Base-by-base conservation (phyloP, 805 yeast genomes). In the Ogataea degrootiae region DNA sequence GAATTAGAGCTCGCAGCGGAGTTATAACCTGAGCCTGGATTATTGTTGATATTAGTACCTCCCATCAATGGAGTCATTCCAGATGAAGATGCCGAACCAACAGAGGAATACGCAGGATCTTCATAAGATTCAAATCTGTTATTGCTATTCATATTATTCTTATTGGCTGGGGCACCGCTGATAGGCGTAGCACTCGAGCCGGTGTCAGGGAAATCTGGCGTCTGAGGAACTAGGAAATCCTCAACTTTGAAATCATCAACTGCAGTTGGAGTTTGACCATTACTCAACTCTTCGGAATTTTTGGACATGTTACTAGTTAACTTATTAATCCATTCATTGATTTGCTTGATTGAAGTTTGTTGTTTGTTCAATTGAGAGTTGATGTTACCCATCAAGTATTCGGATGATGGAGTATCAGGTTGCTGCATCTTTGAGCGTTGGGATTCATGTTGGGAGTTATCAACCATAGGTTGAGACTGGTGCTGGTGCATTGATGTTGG, bases 251-350 rank as follows among this genome's bases (percentile, higher is more conserved):
- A 60, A 16, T 66, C 71, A 37, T 67, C 71, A 37, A 55, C 55
- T 44, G 55, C 48, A 5, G 38, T 38, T 34, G 61, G 56, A 1
- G 61, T 37, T 26, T 46, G 43, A 22, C 47, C 53, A 17, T 44
- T 35, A 41, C 45, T 49, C 11, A 45, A 12, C 3, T 54, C 55
- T 23, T 58, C 63, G 37, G 44, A 36, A 6, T 37, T 40, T 42
- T 45, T 47, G 34, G 42, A 41, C 35, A 39, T 34, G 8, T 37
- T 22, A 21, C 42, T 49, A 26, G 56, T 48, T 36, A 72, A 52
- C 49, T 62, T 71, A 45, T 69, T 75, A 41, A 77, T 70, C 82
- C 82, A 77, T 50, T 79, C 82, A 57, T 76, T 79, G 1, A 76
- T 79, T 56, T 77, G 82, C 58, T 70, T 77, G 45, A 79, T 69